Conservation (phyloP, 768 basidiomycete genomes). For the Clitopilus passeckerianus region DNA sequence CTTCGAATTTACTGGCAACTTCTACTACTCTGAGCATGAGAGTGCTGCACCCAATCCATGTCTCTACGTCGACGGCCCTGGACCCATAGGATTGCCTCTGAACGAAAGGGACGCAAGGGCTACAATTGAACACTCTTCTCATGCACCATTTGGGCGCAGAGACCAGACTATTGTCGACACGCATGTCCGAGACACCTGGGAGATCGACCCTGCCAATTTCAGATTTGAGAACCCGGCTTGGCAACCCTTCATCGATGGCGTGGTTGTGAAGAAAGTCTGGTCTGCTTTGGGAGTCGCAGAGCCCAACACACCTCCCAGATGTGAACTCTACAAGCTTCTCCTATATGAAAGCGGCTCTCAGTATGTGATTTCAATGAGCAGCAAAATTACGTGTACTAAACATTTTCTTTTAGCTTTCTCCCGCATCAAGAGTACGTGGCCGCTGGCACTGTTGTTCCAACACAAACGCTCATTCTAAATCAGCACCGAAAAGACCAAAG, state of each 20-base stretch:
- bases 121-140: constrained; percentile 1
- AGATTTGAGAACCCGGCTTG: constrained; percentile 34
- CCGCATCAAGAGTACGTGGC: neutral
- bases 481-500: neutral
- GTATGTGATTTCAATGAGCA: neutral
- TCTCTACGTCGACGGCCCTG: neutral
- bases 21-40: neutral
- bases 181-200: constrained; percentile 41
- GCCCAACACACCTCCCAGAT: constrained; percentile 18
- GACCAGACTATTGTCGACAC: constrained; percentile 35
- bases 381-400: neutral
- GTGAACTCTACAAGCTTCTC: constrained; percentile 39
- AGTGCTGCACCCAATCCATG: neutral
- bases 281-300: constrained; percentile 26
- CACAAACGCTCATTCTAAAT: neutral
- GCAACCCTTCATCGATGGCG: constrained; percentile 23
- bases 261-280: constrained; percentile 23
- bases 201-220: constrained; percentile 34
- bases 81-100: neutral
- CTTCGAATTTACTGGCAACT: neutral
- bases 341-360: constrained; percentile 23
- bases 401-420: neutral
- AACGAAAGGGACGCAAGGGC: neutral
- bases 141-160: constrained; percentile 40
- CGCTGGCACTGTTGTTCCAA: neutral